Conservation (phyloP, 2,329 filamentous ascomycete genomes). For the Thielaviopsis euricoi region DNA sequence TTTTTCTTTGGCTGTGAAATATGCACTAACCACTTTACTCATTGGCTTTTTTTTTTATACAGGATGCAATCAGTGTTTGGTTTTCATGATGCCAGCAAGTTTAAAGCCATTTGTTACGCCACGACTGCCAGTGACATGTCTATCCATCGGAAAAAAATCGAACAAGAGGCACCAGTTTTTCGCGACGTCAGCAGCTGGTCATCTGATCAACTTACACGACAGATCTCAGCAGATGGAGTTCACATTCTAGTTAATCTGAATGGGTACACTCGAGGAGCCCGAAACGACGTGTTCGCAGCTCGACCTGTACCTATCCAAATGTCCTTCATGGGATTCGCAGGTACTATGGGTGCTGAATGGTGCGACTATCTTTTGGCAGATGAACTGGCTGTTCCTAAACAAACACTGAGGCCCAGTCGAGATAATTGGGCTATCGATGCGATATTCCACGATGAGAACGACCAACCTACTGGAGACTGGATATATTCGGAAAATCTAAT, state of each 20-base stretch:
- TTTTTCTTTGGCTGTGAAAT: neutral
- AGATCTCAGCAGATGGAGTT: constrained; percentile 75
- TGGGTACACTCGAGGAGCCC: constrained; percentile 88
- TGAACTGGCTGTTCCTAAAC: constrained; percentile 64
- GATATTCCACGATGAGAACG: constrained; percentile 46
- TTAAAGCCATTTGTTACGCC: constrained; percentile 85
- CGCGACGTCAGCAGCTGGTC: constrained; percentile 77
- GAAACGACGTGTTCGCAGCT: constrained; percentile 93
- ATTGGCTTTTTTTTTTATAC: neutral
- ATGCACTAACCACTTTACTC: neutral
- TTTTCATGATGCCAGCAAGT: constrained; percentile 56
- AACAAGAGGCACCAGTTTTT: constrained; percentile 81
- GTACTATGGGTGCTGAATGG: constrained; percentile 92
- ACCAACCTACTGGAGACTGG: constrained; percentile 61
- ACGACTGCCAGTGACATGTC: constrained; percentile 86
- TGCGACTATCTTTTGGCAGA: constrained; percentile 95
- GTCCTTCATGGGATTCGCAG: constrained; percentile 99
- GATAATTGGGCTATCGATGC: constrained; percentile 61
- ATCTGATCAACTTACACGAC: constrained; percentile 65
- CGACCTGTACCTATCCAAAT: constrained; percentile 91
- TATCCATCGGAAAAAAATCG: constrained; percentile 78
- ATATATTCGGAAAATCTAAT: constrained; percentile 95
- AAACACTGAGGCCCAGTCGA: constrained; percentile 65
- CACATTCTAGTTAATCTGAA: constrained; percentile 97
- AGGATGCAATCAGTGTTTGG: constrained; percentile 98